These are phyloP conservation scores for Amoebophrya sp. DNA, from an alignment of 169 alveolate species.

Conservation along the genomic window DNA sequence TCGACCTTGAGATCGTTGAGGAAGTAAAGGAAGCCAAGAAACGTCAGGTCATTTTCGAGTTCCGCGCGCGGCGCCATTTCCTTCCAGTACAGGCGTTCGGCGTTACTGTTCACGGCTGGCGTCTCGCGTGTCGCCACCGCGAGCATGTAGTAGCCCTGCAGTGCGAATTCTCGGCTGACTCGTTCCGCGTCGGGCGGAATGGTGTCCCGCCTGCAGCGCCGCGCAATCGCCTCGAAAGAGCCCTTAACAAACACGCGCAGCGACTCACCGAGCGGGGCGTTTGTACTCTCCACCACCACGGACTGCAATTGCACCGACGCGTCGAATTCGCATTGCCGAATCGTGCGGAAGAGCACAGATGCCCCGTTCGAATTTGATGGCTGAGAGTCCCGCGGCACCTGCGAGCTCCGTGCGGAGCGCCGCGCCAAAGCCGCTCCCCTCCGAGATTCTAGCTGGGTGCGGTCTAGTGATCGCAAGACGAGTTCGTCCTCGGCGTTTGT, in stretches of 20 bases:
- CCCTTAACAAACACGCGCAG: conserved; percentile 37
- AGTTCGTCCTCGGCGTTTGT: neutral
- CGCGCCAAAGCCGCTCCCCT: too few relatives aligned
- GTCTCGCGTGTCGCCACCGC: conserved; percentile 15
- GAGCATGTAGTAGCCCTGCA: conserved; percentile 29
- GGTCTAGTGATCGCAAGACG: too few relatives aligned
- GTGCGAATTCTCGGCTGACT: neutral
- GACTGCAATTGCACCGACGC: neutral
- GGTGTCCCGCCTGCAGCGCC: neutral
- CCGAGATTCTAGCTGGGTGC: too few relatives aligned
- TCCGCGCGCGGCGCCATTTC: neutral
- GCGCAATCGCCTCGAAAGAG: conserved; percentile 25
- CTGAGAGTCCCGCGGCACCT: too few relatives aligned
- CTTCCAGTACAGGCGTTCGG: neutral
- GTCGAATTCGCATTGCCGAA: conserved; percentile 32
- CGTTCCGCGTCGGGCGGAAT: conserved; percentile 1
- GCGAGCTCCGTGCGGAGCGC: too few relatives aligned
- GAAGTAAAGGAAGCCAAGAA: conserved; percentile 29
- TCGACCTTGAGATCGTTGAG: conserved; percentile 35
- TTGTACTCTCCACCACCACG: neutral
- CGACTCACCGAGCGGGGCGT: neutral
- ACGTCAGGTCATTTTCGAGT: conserved; percentile 31
- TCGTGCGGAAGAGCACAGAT: neutral
- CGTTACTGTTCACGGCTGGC: neutral
- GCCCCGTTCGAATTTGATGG: too few relatives aligned